phyloP scores from a whole-genome alignment of 805 yeast species.

The Lipomyces starkeyi region DNA sequence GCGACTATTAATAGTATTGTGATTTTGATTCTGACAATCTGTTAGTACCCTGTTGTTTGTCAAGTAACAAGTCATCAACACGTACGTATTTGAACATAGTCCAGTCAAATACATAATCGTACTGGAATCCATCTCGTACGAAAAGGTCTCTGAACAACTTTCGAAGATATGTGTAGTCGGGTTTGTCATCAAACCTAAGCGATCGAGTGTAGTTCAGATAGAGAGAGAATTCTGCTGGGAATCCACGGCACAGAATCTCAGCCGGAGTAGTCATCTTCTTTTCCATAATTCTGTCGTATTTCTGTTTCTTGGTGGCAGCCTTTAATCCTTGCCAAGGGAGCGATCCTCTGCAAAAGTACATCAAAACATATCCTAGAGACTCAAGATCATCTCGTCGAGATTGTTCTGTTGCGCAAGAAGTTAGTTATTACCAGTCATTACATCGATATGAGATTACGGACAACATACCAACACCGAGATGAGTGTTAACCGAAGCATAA shows the following conservation, averaged over 20 bases:
- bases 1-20: not conserved
- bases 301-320: conserved; percentile 96
- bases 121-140: conserved; percentile 83
- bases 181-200: conserved; percentile 92
- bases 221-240: conserved; percentile 87
- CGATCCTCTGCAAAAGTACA: conserved; percentile 93
- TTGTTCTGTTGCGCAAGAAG: conserved; percentile 60
- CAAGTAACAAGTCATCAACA: not conserved
- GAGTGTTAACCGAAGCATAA: conserved; percentile 94
- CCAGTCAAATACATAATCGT: conserved; percentile 97
- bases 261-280: conserved; percentile 90
- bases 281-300: conserved; percentile 94
- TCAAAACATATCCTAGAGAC: conserved; percentile 89
- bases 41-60: not conserved
- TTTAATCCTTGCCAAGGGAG: conserved; percentile 99
- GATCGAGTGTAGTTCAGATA: conserved; percentile 89
- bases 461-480: conserved; percentile 69
- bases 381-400: conserved; percentile 96
- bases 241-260: conserved; percentile 84
- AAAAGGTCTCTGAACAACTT: conserved; percentile 88
- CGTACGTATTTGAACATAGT: conserved; percentile 67
- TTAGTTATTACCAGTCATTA: not conserved
- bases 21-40: not conserved
- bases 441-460: not conserved
- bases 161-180: conserved; percentile 89